Base-by-base conservation (phyloP, 345 rosid genomes). In the Litchi chinensis region DNA sequence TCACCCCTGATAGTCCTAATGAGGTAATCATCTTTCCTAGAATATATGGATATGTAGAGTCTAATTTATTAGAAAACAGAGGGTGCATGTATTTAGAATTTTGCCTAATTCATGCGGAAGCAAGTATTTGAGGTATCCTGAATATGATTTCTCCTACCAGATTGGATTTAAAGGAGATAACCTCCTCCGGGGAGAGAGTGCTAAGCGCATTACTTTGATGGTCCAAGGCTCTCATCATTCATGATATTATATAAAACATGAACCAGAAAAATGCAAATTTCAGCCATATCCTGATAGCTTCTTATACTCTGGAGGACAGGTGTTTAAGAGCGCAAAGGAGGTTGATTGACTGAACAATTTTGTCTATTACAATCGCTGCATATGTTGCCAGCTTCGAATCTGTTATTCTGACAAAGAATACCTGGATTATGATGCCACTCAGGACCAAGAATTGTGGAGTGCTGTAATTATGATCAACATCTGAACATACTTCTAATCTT, bases 181-280 rank as follows among this genome's bases (percentile, higher is more conserved):
- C 52, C 8, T 71, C 80, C 87, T 92, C 79, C 96, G 94, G 32
- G 79, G 91, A 80, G 98, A 95, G 86, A 92, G 92, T 81, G 95
- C 93, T 79, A 93, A 91, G 95, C 95, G 93, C 73, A 90, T 90
- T 81, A 75, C 93, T 66, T 82, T 91, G 90, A 87, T 90, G 87
- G 91, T 91, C 88, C 97, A 91, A 89, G 95, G 91, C 86, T 85
- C 95, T 78, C 98, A 91, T 81, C 88, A 86, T 90, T 89, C 98
- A 91, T 82, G 95, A 93, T 89, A 91, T 82, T 83, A 86, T 85
- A 86, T 90, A 80, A 83, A 87, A 82, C 85, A 86, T 77, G 89
- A 77, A 77, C 76, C 88, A 68, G 82, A 75, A 80, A 85, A 74
- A 60, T 82, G 83, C 82, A 79, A 83, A 84, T 89, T 84, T 84